phyloP scores from a whole-genome alignment of 2,329 filamentous ascomycete species.

The Trichoderma sp. region DNA sequence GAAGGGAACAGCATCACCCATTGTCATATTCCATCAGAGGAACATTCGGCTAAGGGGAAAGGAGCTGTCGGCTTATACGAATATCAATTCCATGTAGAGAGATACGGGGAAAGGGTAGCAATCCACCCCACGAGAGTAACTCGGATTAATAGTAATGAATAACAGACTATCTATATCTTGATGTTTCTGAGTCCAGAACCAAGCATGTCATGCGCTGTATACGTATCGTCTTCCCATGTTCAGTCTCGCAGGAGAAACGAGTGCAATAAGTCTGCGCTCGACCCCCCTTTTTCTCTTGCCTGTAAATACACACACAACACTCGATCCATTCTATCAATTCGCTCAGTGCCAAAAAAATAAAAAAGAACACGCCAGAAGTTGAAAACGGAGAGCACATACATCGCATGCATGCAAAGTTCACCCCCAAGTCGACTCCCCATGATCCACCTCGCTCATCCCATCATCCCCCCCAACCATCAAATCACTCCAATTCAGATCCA shows the following conservation, averaged over 20 bases:
- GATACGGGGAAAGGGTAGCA: not conserved
- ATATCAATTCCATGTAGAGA: slow-evolving; percentile 20
- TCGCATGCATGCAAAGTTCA: slow-evolving; percentile 14
- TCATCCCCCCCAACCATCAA: slow-evolving; percentile 42
- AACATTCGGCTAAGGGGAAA: not conserved
- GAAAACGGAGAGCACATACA: not conserved
- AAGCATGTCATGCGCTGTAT: too few species aligned
- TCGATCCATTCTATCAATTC: not conserved
- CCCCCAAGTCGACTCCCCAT: slow-evolving; percentile 38
- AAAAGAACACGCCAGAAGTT: too few species aligned
- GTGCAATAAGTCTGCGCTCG: too few species aligned
- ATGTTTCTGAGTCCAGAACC: not conserved
- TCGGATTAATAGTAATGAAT: slow-evolving; percentile 24
- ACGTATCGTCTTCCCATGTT: too few species aligned
- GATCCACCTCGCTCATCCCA: slow-evolving; percentile 41
- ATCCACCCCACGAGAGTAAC: slow-evolving; percentile 7
- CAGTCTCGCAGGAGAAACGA: too few species aligned
- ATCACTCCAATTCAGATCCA: slow-evolving; percentile 59
- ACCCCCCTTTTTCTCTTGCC: too few species aligned
- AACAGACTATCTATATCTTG: not conserved
- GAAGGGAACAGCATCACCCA: not conserved
- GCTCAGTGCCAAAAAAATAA: not conserved
- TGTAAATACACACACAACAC: too few species aligned
- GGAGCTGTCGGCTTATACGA: not conserved
- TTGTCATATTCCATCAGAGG: not conserved